Evolutionary conservation across 1,139 yeast genomes (phyloP).

Genomic region (Arxiozyma heterogenica): DNA sequence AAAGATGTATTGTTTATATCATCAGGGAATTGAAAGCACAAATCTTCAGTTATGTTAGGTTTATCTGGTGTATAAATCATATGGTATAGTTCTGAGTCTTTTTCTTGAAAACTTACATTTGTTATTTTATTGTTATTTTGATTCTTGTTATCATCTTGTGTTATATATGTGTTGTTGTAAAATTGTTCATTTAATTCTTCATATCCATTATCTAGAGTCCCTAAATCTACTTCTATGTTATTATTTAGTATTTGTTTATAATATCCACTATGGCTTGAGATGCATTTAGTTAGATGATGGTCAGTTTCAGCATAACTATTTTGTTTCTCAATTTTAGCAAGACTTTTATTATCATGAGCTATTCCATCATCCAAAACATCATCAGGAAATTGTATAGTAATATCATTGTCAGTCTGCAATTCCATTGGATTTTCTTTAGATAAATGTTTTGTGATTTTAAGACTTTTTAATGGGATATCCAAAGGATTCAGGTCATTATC

Average conservation of each 20-base stretch:
- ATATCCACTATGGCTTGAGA: background rate
- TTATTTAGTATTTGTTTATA: slow-evolving; percentile 1
- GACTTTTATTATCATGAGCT: background rate
- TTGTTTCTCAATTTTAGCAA: background rate
- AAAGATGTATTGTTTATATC: background rate
- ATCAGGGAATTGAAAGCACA: background rate
- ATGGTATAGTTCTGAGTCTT: background rate
- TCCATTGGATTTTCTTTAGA: background rate
- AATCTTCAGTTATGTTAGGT: background rate
- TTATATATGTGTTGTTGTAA: background rate
- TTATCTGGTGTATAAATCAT: background rate
- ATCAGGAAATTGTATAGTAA: background rate
- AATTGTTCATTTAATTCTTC: background rate
- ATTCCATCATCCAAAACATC: background rate
- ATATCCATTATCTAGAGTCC: background rate
- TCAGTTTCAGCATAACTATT: background rate
- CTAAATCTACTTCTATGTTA: background rate
- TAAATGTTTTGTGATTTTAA: slow-evolving; percentile 15
- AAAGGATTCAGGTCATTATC: slow-evolving; percentile 17
- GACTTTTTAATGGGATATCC: slow-evolving; percentile 20
- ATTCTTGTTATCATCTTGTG: background rate
- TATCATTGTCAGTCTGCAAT: background rate
- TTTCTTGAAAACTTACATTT: background rate
- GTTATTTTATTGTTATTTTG: background rate
- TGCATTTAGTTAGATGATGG: background rate